Evolutionary conservation across 208 protist genomes (phyloP).

Genomic region (Herpetomonas tarakana): DNA sequence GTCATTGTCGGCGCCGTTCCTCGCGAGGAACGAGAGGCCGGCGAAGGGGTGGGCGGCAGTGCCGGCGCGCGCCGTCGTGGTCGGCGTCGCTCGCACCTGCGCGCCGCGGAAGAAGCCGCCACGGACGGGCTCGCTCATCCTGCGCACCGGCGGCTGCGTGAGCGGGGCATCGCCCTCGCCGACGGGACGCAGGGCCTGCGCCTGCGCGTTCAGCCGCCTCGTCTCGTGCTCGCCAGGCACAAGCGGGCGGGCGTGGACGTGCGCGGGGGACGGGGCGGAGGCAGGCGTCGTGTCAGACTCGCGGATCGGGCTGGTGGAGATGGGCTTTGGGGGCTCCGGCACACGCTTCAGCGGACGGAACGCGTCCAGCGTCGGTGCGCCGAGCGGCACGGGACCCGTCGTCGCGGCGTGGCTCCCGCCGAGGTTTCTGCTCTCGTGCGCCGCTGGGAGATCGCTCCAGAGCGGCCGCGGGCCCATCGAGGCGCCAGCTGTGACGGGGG

Average conservation of each 20-base stretch:
- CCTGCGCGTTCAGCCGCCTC: not conserved
- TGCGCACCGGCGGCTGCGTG: conserved; percentile 1
- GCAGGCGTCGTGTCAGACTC: conserved; percentile 1
- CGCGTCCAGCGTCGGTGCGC: conserved; percentile 34
- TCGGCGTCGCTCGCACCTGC: not conserved
- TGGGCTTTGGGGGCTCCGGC: conserved; percentile 30
- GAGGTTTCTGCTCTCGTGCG: not conserved
- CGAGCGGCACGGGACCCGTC: conserved; percentile 10
- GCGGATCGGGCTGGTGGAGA: conserved; percentile 36
- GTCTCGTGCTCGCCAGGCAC: conserved; percentile 24
- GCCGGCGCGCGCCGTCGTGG: not conserved
- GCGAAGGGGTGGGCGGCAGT: not conserved
- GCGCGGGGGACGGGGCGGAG: not conserved
- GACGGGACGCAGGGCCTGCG: conserved; percentile 8
- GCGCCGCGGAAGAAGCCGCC: conserved; percentile 5
- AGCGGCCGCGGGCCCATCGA: conserved; percentile 23
- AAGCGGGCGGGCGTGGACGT: conserved; percentile 13
- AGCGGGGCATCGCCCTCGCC: conserved; percentile 10
- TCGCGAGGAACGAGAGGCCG: not conserved
- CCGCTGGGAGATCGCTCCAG: conserved; percentile 32
- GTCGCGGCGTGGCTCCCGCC: not conserved
- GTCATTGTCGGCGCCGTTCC: not conserved
- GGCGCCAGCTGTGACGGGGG: conserved; percentile 9
- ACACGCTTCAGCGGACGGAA: conserved; percentile 20
- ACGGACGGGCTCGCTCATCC: not conserved